Conservation (phyloP, 1,284 basidiomycete species). For the Rugosomyces carneus region DNA sequence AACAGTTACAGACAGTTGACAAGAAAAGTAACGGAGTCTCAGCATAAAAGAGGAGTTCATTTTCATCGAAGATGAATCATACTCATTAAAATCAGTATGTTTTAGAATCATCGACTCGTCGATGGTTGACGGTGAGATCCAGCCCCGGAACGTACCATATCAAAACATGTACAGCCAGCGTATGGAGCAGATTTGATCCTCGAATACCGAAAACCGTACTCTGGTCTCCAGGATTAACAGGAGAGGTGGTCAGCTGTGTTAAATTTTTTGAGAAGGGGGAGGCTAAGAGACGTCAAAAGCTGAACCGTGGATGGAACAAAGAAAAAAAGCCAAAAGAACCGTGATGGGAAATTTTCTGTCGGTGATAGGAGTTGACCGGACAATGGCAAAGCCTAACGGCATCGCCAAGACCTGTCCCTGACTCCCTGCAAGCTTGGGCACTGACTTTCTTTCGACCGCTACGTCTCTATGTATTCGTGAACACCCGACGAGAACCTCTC, state of each 20-base stretch:
- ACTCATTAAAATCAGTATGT: slow-evolving; percentile 44
- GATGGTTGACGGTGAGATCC: too few species aligned
- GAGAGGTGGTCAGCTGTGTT: not conserved
- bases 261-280: not conserved
- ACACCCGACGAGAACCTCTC: too few species aligned
- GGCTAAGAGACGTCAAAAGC: not conserved
- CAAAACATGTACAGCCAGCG: not conserved
- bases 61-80: slow-evolving; percentile 28
- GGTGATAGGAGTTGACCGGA: not conserved
- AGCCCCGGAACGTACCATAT: slow-evolving; percentile 19
- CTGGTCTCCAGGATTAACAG: not conserved
- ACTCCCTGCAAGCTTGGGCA: too few species aligned
- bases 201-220: slow-evolving; percentile 23
- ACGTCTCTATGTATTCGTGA: too few species aligned
- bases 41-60: slow-evolving; percentile 30
- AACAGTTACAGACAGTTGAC: too few species aligned
- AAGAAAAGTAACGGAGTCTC: too few species aligned
- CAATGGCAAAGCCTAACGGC: too few species aligned
- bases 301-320: not conserved
- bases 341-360: not conserved
- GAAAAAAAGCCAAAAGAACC: not conserved
- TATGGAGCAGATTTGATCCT: not conserved
- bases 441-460: too few species aligned
- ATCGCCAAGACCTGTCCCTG: too few species aligned
- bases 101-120: slow-evolving; percentile 32